Evolutionary conservation across 2,329 filamentous ascomycete genomes (phyloP), one percentile per base, ranked within the genome.

Genomic region (Sarocladium oryzae): DNA sequence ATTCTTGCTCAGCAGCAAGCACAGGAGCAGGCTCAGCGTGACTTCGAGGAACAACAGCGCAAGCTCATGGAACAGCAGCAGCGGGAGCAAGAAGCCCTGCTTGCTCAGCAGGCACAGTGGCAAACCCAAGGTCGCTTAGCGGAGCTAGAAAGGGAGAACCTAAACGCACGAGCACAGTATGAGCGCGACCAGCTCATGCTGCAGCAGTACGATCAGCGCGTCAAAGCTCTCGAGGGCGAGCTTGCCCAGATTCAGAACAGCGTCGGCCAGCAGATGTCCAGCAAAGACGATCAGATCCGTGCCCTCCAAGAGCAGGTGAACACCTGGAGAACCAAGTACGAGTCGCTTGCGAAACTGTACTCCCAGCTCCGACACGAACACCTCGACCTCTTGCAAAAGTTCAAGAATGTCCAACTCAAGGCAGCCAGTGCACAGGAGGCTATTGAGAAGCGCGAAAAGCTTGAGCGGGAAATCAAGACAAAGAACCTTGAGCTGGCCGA

Each of bases 401-500:
- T 96, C 72, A 99, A 99, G 78, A 78, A 85, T 6, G 88, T 96
- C 33, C 95, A 97, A 67, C 78, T 97, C 56, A 99, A 97, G 76
- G 93, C 93, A 2, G 90, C 92, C 15, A 97, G 91, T 4, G 93
- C 93, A 0, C 92, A 97, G 65, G 93, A 99, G 71, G 93, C 93
- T 1, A 96, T 97, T 56, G 93, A 97, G 52, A 85, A 82, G 60
- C 85, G 92, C 8, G 93, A 99, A 73, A 96, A 95, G 74, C 78
- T 99, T 50, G 90, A 97, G 72, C 86, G 92, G 30, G 93, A 99
- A 71, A 87, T 99, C 66, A 99, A 99, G 80, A 96, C 92, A 26
- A 99, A 99, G 81, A 99, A 99, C 65, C 75, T 99, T n/a, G 93
- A 99, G 68, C 73, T 99, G 55, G 93, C 93, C 28, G 90, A 97